Conservation (phyloP, 257 asterid species). For the Catharanthus roseus region DNA sequence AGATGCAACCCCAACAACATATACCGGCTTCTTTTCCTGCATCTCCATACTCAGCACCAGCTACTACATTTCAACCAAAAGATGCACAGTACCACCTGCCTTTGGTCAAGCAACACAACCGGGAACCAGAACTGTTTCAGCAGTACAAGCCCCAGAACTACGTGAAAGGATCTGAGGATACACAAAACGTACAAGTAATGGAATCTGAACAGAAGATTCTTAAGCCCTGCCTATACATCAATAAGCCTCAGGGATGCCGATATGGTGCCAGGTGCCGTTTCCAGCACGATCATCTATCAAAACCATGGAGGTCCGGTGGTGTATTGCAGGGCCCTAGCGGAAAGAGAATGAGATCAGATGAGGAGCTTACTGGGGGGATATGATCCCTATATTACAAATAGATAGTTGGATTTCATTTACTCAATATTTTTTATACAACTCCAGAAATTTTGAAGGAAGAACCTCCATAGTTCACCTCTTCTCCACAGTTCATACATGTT, state of each 20-base stretch:
- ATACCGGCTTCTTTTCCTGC: conserved; percentile 10
- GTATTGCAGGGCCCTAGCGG: conserved; percentile 17
- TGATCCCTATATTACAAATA: not conserved
- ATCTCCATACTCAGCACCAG: not conserved
- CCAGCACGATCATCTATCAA: conserved; percentile 23
- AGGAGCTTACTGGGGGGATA: conserved; percentile 5
- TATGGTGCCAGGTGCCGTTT: conserved; percentile 31
- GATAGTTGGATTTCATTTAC: not conserved
- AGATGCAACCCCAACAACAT: not conserved
- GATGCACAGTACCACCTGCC: conserved; percentile 23
- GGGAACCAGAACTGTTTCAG: conserved; percentile 11
- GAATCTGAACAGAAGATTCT: conserved; percentile 4
- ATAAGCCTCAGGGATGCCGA: conserved; percentile 27
- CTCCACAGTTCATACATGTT: not conserved
- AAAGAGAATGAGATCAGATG: conserved; percentile 25
- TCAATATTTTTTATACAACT: not conserved
- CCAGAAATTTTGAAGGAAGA: not conserved
- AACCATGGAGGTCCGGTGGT: conserved; percentile 15
- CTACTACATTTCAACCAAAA: conserved; percentile 13
- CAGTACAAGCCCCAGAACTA: conserved; percentile 13
- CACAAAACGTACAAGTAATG: conserved; percentile 7
- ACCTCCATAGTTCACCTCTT: not conserved
- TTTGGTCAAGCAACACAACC: conserved; percentile 24
- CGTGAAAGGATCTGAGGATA: conserved; percentile 21
- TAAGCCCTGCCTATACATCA: conserved; percentile 26